Evolutionary conservation across 1,139 yeast species (phyloP), one percentile per base, ranked within the genome.

Genomic region (Arxiozyma bovina): DNA sequence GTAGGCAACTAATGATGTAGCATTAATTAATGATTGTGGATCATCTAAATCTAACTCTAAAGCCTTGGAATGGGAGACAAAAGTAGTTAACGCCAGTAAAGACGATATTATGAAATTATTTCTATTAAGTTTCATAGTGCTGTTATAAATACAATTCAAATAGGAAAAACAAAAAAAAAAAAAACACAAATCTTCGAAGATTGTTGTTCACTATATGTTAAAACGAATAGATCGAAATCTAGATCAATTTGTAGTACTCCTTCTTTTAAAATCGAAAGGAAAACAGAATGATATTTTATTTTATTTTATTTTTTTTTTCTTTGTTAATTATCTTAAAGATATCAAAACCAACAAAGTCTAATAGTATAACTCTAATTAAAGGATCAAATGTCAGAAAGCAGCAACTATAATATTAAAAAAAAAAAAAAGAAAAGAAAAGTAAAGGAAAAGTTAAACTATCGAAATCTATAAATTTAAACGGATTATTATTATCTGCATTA

Each of bases 1-100:
- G 43, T 78, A 70, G 2, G 88, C 80, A 43, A 88, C 70, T 52
- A 85, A 71, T 9, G 80, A 74, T 11, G 87, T 78, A 8, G 84
- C 90, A 45, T 71, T 61, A 55, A 74, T 65, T 40, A 82, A 63
- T 1, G 80, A 74, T 0, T 65, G 67, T 3, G 63, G 60, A 53
- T 71, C 65, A 53, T 68, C 66, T 21, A 74, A 60, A 53, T 74
- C 75, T 40, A 79, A 62, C 56, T 70, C 67, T 23, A 74, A 60
- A 38, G 70, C 68, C 5, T 42, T n/a, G 7, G 50, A 55, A 18
- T 43, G 34, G 2, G 42, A 22, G 15, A 45, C 18, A 22, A 54
- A 27, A 11, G 52, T 20, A 4, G 51, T 21, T 17, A 41, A 30
- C 45, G 53, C 23, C 44, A 53, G 45, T 20, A 51, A 44, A 8